These are phyloP conservation scores for Ganoderma sinense DNA, from an alignment of 1,284 basidiomycete species.

Conservation along the genomic window DNA sequence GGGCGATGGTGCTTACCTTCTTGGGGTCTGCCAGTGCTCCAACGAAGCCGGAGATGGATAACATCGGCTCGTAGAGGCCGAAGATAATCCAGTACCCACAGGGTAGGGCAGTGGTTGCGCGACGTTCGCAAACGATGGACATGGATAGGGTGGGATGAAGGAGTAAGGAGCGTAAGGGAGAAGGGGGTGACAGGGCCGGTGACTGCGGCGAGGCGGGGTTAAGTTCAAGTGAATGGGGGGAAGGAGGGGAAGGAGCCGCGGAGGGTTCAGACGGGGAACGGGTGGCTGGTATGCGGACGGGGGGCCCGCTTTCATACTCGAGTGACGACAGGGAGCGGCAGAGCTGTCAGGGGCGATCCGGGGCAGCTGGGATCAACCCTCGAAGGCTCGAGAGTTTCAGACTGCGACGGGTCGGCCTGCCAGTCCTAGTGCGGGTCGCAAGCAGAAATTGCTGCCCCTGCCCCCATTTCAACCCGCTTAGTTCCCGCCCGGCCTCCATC, in stretches of 20 bases:
- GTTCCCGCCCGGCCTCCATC: not conserved
- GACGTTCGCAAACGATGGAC: slow-evolving; percentile 17
- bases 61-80: slow-evolving; percentile 73
- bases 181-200: not conserved
- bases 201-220: not conserved
- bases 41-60: slow-evolving; percentile 69
- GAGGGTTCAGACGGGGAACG: not conserved
- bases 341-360: slow-evolving; percentile 1
- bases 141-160: slow-evolving; percentile 12
- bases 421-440: not conserved
- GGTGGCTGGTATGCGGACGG: slow-evolving; percentile 2
- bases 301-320: slow-evolving; percentile 3
- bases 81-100: slow-evolving; percentile 76
- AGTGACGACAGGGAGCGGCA: not conserved
- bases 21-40: slow-evolving; percentile 74
- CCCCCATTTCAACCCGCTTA: not conserved
- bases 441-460: not conserved
- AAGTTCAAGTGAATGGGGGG: not conserved
- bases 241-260: not conserved
- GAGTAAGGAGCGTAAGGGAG: slow-evolving; percentile 12
- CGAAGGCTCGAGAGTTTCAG: slow-evolving; percentile 1
- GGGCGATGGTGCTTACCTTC: slow-evolving; percentile 49
- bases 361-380: slow-evolving; percentile 2
- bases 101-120: slow-evolving; percentile 66
- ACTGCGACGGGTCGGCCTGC: not conserved